phyloP scores from a whole-genome alignment of 2,329 filamentous ascomycete species.

The Colletotrichum costaricense region DNA sequence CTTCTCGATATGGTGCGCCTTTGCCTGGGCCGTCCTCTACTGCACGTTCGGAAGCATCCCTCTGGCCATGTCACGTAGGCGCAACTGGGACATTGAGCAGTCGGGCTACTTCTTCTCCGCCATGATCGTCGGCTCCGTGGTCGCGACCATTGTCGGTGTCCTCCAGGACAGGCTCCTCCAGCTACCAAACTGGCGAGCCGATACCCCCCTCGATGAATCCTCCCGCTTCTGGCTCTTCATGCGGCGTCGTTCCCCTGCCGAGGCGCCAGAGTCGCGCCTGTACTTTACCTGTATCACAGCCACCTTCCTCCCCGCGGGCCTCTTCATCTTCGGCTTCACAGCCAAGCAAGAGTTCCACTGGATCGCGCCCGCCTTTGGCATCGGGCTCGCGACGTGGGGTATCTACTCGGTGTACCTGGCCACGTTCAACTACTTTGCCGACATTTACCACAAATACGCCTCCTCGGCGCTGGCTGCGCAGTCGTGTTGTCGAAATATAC shows the following conservation, averaged over 20 bases:
- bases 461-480: conserved; percentile 89
- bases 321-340: conserved; percentile 85
- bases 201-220: conserved; percentile 42
- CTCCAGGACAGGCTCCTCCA: conserved; percentile 76
- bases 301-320: conserved; percentile 79
- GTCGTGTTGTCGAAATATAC: conserved; percentile 85
- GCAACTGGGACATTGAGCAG: conserved; percentile 75
- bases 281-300: conserved; percentile 87
- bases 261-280: conserved; percentile 79
- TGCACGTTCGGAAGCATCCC: conserved; percentile 85
- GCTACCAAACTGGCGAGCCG: conserved; percentile 51
- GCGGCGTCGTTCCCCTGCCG: conserved; percentile 57
- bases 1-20: conserved; percentile 91
- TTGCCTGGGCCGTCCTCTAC: conserved; percentile 91
- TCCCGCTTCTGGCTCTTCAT: conserved; percentile 58
- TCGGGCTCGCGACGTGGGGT: conserved; percentile 82
- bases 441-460: conserved; percentile 87
- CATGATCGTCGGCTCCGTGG: conserved; percentile 71
- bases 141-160: conserved; percentile 77
- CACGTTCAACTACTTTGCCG: conserved; percentile 92
- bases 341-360: conserved; percentile 72
- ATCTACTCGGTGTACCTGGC: conserved; percentile 90
- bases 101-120: conserved; percentile 73
- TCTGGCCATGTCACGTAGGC: conserved; percentile 76
- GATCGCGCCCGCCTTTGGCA: conserved; percentile 77